Base-by-base conservation (phyloP, 148 eudicot genomes). In the Pharnaceum exiguum region DNA sequence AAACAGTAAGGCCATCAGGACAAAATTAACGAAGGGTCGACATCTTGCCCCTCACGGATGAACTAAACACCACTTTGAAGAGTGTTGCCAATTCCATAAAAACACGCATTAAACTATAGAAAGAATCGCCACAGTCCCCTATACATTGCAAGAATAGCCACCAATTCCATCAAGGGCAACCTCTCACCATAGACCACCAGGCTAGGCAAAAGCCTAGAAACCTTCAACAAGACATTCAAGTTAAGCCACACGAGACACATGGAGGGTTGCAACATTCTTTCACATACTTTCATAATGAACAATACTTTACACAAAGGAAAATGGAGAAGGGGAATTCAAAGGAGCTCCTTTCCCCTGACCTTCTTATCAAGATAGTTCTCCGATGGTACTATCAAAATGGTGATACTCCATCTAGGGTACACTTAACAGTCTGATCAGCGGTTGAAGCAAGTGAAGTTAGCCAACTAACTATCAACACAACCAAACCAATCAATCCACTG, bases 1-100 rank as follows among this genome's bases (percentile, higher is more conserved):
- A 86, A 90, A 90, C 87, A 87, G 83, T 87, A 87, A 89, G 86
- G 94, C 97, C 97, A 91, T 84, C 95, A 84, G 71, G 82, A 79
- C 85, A 71, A 79, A 91, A 77, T 80, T 74, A 90, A 82, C 72
- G 79, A 80, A 77, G 82, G 82, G 73, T 78, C 74, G 86, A 78
- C 72, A 84, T 84, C 82, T 80, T 74, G 87, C 76, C 82, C 83
- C 79, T 75, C 87, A 78, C 54, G 85, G 87, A 82, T 67, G 86
- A 84, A 87, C 89, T 78, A 91, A 83, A 91, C 97, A 91, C 96
- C 97, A 91, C 65, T 80, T 82, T 87, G 95, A 82, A n/a, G 87
- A 81, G 70, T 78, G 88, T 85, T 75, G 85, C 90, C 84, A 90
- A 77, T 84, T 81, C 87, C 87, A 90, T 74, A 68, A 84, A 90